phyloP scores from a whole-genome alignment of 352 stramenopile species.

The Blastocystis sp. region DNA sequence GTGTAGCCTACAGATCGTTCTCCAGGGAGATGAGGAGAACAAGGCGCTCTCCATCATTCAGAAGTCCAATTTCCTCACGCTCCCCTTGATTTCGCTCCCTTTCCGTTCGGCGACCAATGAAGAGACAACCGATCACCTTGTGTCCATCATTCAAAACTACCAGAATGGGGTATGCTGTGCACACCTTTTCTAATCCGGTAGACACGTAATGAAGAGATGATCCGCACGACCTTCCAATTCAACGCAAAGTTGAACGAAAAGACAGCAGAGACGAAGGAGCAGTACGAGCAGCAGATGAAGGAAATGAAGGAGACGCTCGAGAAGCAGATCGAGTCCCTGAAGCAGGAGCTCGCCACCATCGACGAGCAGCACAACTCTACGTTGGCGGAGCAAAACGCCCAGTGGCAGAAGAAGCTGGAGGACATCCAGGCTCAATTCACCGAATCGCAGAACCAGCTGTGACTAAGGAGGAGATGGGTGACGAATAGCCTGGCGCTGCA shows the following conservation, averaged over 20 bases:
- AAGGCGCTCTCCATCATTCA: not conserved
- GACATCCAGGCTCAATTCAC: not conserved
- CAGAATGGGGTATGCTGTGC: not conserved
- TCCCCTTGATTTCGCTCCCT: not conserved
- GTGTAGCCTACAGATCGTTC: not conserved
- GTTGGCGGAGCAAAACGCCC: not conserved
- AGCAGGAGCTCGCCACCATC: not conserved
- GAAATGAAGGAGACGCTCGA: not conserved
- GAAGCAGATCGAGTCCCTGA: not conserved
- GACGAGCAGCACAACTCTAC: not conserved
- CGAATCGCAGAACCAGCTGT: not conserved
- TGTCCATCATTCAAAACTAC: not conserved
- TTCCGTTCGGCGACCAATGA: conserved; percentile 4
- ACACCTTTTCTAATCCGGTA: too few species aligned
- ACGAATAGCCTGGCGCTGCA: too few species aligned
- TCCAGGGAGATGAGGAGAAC: not conserved
- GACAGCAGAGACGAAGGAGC: not conserved
- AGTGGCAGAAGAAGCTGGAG: not conserved
- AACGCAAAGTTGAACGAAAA: not conserved
- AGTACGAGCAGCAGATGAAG: not conserved
- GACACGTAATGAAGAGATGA: too few species aligned
- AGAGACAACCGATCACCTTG: not conserved
- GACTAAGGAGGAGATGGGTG: too few species aligned
- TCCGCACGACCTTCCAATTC: not conserved
- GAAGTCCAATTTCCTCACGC: not conserved